A percentile compares a stretch with the other conserved stretches of the same genome.
These are phyloP conservation scores for Endocalyx cinctus DNA, from an alignment of 2,329 filamentous ascomycete genomes.

Conservation along the genomic window DNA sequence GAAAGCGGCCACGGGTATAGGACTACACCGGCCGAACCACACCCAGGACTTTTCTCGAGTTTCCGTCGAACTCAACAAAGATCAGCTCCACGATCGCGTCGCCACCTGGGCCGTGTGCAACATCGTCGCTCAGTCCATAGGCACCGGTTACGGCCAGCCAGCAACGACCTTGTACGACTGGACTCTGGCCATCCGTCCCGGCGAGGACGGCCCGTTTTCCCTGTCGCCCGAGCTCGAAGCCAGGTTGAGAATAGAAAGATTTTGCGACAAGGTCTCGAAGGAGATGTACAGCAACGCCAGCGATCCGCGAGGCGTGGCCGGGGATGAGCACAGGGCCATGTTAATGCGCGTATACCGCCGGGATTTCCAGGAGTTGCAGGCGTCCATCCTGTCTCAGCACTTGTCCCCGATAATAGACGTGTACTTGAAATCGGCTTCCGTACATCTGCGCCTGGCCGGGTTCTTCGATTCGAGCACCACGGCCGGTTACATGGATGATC, in stretches of 20 bases:
- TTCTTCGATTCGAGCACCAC: slow-evolving; percentile 77
- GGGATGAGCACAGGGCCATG: slow-evolving; percentile 63
- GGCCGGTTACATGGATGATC: slow-evolving; percentile 66
- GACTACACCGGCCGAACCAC: slow-evolving; percentile 74
- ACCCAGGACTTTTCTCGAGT: slow-evolving; percentile 79
- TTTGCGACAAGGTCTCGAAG: slow-evolving; percentile 73
- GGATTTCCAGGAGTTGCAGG: slow-evolving; percentile 60
- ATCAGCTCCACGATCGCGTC: slow-evolving; percentile 73
- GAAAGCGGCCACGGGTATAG: slow-evolving; percentile 80
- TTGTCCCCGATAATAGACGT: slow-evolving; percentile 57
- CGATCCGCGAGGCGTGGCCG: slow-evolving; percentile 64
- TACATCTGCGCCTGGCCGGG: slow-evolving; percentile 72
- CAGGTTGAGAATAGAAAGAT: slow-evolving; percentile 66
- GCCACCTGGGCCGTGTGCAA: slow-evolving; percentile 84
- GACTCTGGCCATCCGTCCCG: slow-evolving; percentile 60
- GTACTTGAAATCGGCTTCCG: slow-evolving; percentile 66
- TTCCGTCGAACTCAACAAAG: slow-evolving; percentile 68
- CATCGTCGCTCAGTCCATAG: slow-evolving; percentile 74
- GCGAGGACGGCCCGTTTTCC: slow-evolving; percentile 55
- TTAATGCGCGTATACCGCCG: slow-evolving; percentile 62
- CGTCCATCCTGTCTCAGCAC: slow-evolving; percentile 53
- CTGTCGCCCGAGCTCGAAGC: slow-evolving; percentile 61
- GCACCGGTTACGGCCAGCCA: slow-evolving; percentile 80
- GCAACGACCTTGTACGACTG: slow-evolving; percentile 74
- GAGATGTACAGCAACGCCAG: slow-evolving; percentile 76